These are phyloP conservation scores for Eucalyptus regnans DNA, from an alignment of 345 rosid genomes.

Conservation along the genomic window DNA sequence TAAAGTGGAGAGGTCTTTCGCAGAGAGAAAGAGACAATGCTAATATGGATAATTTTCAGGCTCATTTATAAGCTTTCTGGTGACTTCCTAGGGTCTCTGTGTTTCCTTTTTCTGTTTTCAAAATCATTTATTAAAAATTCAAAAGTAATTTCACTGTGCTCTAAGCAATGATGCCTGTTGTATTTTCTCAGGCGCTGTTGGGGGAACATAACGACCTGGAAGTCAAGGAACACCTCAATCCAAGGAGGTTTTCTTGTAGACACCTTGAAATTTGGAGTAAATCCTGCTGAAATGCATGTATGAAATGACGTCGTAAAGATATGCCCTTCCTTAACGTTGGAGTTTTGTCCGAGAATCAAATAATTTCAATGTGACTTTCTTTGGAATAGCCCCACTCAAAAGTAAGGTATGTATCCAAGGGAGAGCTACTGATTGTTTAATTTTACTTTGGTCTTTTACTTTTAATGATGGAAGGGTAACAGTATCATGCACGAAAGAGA, in stretches of 20 bases:
- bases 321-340: background rate
- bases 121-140: background rate
- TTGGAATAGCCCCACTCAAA: background rate
- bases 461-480: background rate
- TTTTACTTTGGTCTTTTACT: background rate
- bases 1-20: background rate
- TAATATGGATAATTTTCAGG: background rate
- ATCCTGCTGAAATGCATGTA: background rate
- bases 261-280: background rate
- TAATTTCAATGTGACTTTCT: background rate
- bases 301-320: background rate
- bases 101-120: background rate
- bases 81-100: background rate
- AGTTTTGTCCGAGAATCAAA: background rate
- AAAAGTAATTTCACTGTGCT: background rate
- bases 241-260: background rate
- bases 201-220: background rate
- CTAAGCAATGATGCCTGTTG: background rate
- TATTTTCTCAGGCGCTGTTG: background rate
- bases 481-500: background rate
- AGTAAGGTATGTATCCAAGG: background rate
- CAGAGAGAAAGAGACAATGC: background rate
- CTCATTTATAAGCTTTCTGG: background rate
- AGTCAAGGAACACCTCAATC: background rate
- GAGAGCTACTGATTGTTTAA: background rate